Percentiles rank a stretch among this genome's conserved stretches.
Evolutionary conservation across 495 filamentous ascomycete species (phyloP).

Genomic region (Penicillium salamii): DNA sequence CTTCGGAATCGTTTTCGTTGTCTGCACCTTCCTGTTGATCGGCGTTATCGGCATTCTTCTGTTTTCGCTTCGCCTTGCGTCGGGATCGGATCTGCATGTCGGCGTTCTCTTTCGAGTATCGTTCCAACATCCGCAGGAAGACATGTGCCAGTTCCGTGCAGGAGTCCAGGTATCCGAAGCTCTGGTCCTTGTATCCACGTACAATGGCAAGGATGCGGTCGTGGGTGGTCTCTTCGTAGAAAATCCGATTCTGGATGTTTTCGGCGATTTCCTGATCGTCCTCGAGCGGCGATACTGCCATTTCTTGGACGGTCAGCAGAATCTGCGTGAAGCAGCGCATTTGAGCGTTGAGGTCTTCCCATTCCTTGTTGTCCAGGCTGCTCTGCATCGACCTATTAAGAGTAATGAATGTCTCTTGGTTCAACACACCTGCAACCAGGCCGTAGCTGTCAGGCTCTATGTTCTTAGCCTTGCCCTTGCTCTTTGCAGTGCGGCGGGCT

Average conservation of each 20-base stretch:
- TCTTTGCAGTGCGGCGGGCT: slow-evolving; percentile 33
- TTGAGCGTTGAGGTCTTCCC: slow-evolving; percentile 80
- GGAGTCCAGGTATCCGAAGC: slow-evolving; percentile 89
- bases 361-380: slow-evolving; percentile 74
- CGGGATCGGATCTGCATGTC: slow-evolving; percentile 88
- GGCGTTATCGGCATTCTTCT: slow-evolving; percentile 50
- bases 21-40: slow-evolving; percentile 29
- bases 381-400: slow-evolving; percentile 80
- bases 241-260: slow-evolving; percentile 93
- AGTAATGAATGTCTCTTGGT: slow-evolving; percentile 87
- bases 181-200: slow-evolving; percentile 84
- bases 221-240: slow-evolving; percentile 95
- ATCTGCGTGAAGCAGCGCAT: slow-evolving; percentile 82
- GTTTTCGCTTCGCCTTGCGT: slow-evolving; percentile 63
- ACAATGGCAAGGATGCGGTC: slow-evolving; percentile 78
- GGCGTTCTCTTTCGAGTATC: slow-evolving; percentile 89
- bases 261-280: slow-evolving; percentile 98
- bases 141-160: slow-evolving; percentile 89
- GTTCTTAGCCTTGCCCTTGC: slow-evolving; percentile 36
- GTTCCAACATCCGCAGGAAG: slow-evolving; percentile 87
- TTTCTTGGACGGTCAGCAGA: slow-evolving; percentile 91
- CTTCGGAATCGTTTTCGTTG: slow-evolving; percentile 60
- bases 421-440: slow-evolving; percentile 82
- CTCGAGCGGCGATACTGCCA: slow-evolving; percentile 78
- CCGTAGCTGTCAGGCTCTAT: slow-evolving; percentile 75